A percentile compares a stretch with the other conserved stretches of the same genome.
Evolutionary conservation across 352 stramenopile species (phyloP).

Genomic region (Pythium utonaiense): DNA sequence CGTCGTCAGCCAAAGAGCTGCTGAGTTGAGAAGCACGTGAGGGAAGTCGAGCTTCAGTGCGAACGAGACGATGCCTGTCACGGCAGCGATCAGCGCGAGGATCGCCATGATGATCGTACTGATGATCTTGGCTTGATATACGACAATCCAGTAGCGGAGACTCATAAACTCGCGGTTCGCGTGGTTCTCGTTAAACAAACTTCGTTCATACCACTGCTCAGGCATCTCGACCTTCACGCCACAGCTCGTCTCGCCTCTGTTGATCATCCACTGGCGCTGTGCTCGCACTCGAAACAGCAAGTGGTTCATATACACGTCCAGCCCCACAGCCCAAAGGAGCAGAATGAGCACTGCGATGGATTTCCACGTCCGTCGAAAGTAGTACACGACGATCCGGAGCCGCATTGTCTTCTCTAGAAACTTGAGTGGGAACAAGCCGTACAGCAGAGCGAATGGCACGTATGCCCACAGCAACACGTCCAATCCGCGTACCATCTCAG

Average conservation of each 20-base stretch:
- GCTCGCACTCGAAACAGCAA: slow-evolving; percentile 41
- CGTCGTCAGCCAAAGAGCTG: slow-evolving; percentile 57
- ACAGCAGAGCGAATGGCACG: slow-evolving; percentile 55
- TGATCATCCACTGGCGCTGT: slow-evolving; percentile 35
- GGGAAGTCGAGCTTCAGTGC: slow-evolving; percentile 78
- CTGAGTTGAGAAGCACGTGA: slow-evolving; percentile 55
- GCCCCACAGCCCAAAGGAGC: slow-evolving; percentile 57
- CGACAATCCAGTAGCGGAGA: slow-evolving; percentile 52
- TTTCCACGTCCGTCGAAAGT: slow-evolving; percentile 74
- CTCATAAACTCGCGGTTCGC: slow-evolving; percentile 34
- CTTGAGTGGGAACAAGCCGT: slow-evolving; percentile 58
- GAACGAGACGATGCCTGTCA: slow-evolving; percentile 65
- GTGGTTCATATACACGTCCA: slow-evolving; percentile 63
- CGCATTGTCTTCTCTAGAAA: slow-evolving; percentile 67
- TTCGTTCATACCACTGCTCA: slow-evolving; percentile 43
- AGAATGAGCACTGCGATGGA: slow-evolving; percentile 60
- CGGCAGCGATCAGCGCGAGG: slow-evolving; percentile 50
- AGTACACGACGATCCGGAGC: slow-evolving; percentile 69
- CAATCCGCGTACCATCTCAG: slow-evolving; percentile 9
- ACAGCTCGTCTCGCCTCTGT: slow-evolving; percentile 41
- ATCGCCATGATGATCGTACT: slow-evolving; percentile 65
- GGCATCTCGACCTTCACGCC: slow-evolving; percentile 36
- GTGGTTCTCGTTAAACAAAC: slow-evolving; percentile 29
- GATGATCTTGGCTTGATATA: slow-evolving; percentile 61
- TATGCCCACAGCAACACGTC: slow-evolving; percentile 51